Base-by-base conservation (phyloP, 2,329 filamentous ascomycete species). In the Fusarium oligoseptatum region DNA sequence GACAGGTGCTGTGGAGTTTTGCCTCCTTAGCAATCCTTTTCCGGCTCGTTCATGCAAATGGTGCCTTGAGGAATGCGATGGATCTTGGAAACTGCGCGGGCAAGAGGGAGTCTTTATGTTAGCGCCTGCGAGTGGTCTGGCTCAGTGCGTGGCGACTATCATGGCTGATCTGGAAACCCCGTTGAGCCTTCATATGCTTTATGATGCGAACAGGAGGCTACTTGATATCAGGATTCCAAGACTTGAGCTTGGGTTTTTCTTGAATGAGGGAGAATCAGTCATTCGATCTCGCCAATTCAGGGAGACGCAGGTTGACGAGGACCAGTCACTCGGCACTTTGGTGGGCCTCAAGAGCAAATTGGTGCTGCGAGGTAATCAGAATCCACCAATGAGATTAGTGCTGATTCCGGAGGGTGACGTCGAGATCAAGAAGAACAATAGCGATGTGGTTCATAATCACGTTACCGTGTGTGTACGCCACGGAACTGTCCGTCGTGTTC, bases 381-480 rank as follows among this genome's bases (percentile, higher is more conserved):
- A 72, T 81, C 2, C 36, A 68, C 11, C 11, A 24, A 39, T 79
- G 2, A 84, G 85, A 4, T 74, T 83, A 4, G 70, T 85, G 20
- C 78, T 86, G 22, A 80, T 87, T 27, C 83, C 81, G 0, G 75
- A 83, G 74, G 88, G 83, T 1, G 0, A 58, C 0, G n/a, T 75
- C 8, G 45, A 17, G 3, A 55, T 48, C 20, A 8, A n/a, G 2
- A 58, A 34, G 32, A 34, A 34, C 32, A 34, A 34, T 34, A 34
- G 32, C 32, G 32, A 34, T 34, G 32, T 34, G 22, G 12, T 7
- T 3, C 12, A 29, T 1, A 43, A 41, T 5, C 82, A 88, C 74
- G 78, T 85, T 6, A 11, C 72, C 0, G 83, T 89, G 0, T 64
- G 70, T 0, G 84, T 88, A 14, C 62, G 76, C 0, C 68, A 68